Conservation (phyloP, 2,329 filamentous ascomycete genomes). For the Coniochaeta sp. region DNA sequence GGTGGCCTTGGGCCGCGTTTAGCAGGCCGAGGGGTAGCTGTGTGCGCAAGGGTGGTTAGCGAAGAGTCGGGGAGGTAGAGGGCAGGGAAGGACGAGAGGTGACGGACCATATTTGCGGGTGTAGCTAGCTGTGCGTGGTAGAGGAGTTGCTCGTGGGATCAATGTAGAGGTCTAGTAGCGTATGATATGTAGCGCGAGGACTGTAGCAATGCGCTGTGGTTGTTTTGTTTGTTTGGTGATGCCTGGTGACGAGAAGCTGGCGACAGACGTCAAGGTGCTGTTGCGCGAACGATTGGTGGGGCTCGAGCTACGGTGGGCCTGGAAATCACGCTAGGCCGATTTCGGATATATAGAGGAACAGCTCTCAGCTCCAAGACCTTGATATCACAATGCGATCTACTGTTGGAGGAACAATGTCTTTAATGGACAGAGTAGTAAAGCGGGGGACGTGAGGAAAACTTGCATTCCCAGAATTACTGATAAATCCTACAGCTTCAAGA, state of each 20-base stretch:
- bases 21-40: slow-evolving; percentile 74
- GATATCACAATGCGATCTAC: too few species aligned
- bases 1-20: slow-evolving; percentile 93
- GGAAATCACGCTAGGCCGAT: not conserved
- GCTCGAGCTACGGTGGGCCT: not conserved
- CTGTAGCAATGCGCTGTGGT: not conserved
- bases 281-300: not conserved
- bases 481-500: too few species aligned
- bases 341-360: not conserved
- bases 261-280: not conserved
- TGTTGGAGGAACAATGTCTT: too few species aligned
- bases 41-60: slow-evolving; percentile 16
- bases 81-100: not conserved
- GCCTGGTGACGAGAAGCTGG: not conserved
- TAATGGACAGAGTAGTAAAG: too few species aligned
- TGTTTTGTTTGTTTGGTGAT: not conserved
- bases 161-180: not conserved
- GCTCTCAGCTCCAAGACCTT: too few species aligned
- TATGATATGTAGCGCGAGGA: not conserved
- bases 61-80: too few species aligned
- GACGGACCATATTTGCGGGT: not conserved
- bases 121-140: not conserved
- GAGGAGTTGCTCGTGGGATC: not conserved
- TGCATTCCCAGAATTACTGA: too few species aligned
- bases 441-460: too few species aligned